Evolutionary conservation across 495 filamentous ascomycete genomes (phyloP), one percentile per base, ranked within the genome.

Genomic region (Apodospora peruviana): DNA sequence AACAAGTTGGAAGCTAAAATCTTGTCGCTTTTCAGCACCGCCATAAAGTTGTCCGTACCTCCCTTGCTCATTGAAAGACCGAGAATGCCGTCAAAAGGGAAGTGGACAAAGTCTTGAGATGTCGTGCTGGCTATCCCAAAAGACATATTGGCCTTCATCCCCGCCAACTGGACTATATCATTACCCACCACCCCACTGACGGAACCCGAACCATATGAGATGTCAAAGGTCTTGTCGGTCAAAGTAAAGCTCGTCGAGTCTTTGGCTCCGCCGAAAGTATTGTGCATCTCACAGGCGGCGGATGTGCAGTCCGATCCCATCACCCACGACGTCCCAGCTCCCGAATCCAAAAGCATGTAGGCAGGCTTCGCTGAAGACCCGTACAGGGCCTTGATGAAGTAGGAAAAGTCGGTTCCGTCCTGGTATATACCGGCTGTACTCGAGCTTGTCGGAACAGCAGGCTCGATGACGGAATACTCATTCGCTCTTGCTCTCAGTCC

Each of bases 11-110:
- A 66, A 8, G 75, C 52, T 40, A 94, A 68, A 2, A 77, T 43
- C 23, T 78, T 75, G n/a, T 78, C 66, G 3, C 75, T 53, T n/a
- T 68, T 70, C 19, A 91, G 69, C 21, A 68, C 58, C 29, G 82
- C 76, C 68, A 91, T 76, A 55, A 90, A 80, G 1, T 78, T 83
- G 23, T 82, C 75, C 8, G 73, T 72, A 10, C 65, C 47, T 57
- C 69, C 56, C 51, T 67, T 43, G 65, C 69, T 55, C 67, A 73
- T 81, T 7, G 82, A 82, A n/a, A 94, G 67, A 5, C 87, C 89
- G 5, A 94, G 65, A 41, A 95, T 93, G n/a, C 89, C 89, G 59
- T 95, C 89, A 53, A 93, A 85, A 16, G 88, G 84, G 56, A 90
- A 93, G 52, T 74, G 75, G 23, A 66, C 51, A 64, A 95, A 91